Conservation (phyloP, 768 basidiomycete genomes). For the Mycena haematopus region DNA sequence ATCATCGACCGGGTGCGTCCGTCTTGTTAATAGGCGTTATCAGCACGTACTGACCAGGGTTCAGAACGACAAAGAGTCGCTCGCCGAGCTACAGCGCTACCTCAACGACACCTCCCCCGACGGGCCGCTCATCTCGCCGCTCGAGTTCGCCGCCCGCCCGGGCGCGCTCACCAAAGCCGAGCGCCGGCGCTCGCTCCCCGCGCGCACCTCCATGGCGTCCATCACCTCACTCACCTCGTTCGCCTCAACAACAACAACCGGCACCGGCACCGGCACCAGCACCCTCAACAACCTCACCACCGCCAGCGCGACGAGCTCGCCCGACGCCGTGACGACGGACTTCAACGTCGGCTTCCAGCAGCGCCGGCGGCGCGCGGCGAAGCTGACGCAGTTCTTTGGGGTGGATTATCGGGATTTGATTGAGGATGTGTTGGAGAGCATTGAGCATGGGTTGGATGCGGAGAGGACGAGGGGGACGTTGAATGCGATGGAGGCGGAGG, state of each 20-base stretch:
- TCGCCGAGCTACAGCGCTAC: constrained; percentile 77
- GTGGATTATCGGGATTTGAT: constrained; percentile 84
- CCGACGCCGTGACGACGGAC: constrained; percentile 45
- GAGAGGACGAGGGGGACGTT: constrained; percentile 70
- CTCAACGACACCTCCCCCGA: constrained; percentile 46
- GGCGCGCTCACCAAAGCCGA: constrained; percentile 34
- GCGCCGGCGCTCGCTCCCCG: constrained; percentile 74
- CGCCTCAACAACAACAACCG: constrained; percentile 37
- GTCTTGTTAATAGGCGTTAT: too few species aligned
- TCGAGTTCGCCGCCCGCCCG: constrained; percentile 31
- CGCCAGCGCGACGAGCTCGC: constrained; percentile 48
- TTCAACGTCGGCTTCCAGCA: constrained; percentile 56
- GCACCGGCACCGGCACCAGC: too few species aligned
- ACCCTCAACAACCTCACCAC: constrained; percentile 1
- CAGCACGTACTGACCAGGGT: background rate
- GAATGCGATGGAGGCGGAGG: constrained; percentile 74
- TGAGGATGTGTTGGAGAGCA: constrained; percentile 78
- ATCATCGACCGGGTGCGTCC: constrained; percentile 77
- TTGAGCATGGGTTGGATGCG: constrained; percentile 76
- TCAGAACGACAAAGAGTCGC: constrained; percentile 78
- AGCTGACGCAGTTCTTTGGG: constrained; percentile 87
- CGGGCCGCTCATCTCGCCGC: constrained; percentile 32
- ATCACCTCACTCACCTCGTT: constrained; percentile 57
- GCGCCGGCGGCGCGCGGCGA: constrained; percentile 77
- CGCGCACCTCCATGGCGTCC: constrained; percentile 65